phyloP scores from a whole-genome alignment of 352 stramenopile genomes.

The Pythium brachiatum region DNA sequence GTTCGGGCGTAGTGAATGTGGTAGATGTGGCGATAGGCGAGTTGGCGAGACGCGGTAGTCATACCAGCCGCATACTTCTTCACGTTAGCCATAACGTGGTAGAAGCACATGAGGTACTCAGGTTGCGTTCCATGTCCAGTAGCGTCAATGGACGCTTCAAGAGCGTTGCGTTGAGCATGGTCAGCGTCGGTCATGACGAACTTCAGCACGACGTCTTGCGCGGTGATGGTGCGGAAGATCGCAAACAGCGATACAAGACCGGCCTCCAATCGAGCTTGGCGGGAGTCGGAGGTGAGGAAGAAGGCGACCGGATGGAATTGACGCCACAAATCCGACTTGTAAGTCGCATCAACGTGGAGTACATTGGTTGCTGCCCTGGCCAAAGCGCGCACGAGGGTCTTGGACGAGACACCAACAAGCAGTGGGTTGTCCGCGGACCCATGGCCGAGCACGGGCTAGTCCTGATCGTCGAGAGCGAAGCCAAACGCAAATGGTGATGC shows the following conservation, averaged over 20 bases:
- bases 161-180: conserved; percentile 19
- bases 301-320: conserved; percentile 26
- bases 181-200: conserved; percentile 29
- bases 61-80: conserved; percentile 1
- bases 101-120: conserved; percentile 27
- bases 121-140: background rate
- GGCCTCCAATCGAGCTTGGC: conserved; percentile 10
- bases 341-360: conserved; percentile 25
- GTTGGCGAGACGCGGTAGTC: background rate
- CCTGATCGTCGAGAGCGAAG: background rate
- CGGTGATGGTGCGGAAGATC: background rate
- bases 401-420: background rate
- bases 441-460: background rate
- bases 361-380: background rate
- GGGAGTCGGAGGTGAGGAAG: conserved; percentile 18
- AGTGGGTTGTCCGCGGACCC: background rate
- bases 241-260: background rate
- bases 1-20: conserved; percentile 14
- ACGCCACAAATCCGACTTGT: conserved; percentile 25
- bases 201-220: background rate
- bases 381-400: background rate
- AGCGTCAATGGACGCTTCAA: background rate
- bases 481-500: background rate
- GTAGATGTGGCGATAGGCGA: conserved; percentile 14
- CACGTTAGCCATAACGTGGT: conserved; percentile 24